Percentiles rank a stretch among this genome's conserved stretches.
Evolutionary conservation across 805 yeast genomes (phyloP).

Genomic region (Yamadazyma ubonensis): DNA sequence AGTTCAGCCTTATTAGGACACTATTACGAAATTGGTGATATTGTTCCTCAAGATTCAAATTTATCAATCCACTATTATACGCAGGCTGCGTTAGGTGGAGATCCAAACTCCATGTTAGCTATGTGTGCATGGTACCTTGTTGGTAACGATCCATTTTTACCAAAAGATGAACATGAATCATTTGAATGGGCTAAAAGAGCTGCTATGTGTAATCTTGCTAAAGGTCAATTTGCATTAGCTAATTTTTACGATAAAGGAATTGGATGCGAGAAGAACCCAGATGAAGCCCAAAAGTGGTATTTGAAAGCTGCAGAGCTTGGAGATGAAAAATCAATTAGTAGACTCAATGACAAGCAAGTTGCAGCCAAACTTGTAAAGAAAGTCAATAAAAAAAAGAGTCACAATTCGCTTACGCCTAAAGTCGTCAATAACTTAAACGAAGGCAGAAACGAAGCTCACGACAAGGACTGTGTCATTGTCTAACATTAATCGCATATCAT

Average conservation of each 20-base stretch:
- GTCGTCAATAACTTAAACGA: conserved; percentile 9
- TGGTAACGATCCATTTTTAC: conserved; percentile 83
- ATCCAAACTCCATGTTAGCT: conserved; percentile 86
- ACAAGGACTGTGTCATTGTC: conserved; percentile 44
- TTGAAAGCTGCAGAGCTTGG: conserved; percentile 64
- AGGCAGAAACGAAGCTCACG: conserved; percentile 22
- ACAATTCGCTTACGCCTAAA: neutral
- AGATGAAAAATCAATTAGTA: conserved; percentile 36
- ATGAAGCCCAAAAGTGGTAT: conserved; percentile 72
- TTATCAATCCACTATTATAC: conserved; percentile 91
- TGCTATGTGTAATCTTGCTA: conserved; percentile 68
- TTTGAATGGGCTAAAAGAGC: conserved; percentile 93
- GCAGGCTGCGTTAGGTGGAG: conserved; percentile 85
- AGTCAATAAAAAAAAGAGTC: conserved; percentile 25
- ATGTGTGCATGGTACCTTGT: conserved; percentile 96
- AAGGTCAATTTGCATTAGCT: conserved; percentile 84
- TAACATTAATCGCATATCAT: conserved; percentile 4
- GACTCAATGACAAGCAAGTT: conserved; percentile 32
- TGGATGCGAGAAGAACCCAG: conserved; percentile 65
- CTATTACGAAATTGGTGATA: conserved; percentile 78
- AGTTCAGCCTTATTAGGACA: conserved; percentile 79
- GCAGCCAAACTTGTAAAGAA: conserved; percentile 31
- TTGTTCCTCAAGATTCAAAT: conserved; percentile 74
- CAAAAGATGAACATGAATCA: conserved; percentile 78
- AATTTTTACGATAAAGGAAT: conserved; percentile 84